These are phyloP conservation scores for Pisolithus microcarpus DNA, from an alignment of 768 basidiomycete species.

Conservation along the genomic window DNA sequence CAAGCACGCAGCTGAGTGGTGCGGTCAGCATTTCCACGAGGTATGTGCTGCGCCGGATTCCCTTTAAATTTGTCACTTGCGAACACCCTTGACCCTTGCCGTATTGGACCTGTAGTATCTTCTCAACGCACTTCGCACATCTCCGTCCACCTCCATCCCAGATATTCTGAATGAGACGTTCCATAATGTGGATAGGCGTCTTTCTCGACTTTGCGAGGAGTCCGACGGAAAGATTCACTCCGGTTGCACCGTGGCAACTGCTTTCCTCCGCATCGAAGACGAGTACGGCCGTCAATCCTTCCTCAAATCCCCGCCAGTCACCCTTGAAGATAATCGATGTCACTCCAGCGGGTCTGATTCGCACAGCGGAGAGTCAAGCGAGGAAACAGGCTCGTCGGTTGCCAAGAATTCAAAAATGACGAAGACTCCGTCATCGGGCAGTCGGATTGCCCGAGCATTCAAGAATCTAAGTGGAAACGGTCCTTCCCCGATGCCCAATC, in stretches of 20 bases:
- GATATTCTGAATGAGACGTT: conserved; percentile 92
- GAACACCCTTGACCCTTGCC: conserved; percentile 6
- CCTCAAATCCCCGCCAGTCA: conserved; percentile 29
- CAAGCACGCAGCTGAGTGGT: conserved; percentile 99
- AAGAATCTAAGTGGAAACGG: conserved; percentile 39
- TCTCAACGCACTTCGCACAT: conserved; percentile 59
- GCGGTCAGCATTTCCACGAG: conserved; percentile 92
- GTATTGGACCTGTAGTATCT: conserved; percentile 40
- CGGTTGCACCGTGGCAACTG: conserved; percentile 95
- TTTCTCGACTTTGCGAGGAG: conserved; percentile 80
- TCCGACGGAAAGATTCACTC: conserved; percentile 91
- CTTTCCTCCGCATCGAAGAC: conserved; percentile 90
- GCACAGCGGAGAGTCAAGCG: conserved; percentile 39
- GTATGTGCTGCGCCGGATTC: conserved; percentile 30
- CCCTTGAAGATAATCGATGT: conserved; percentile 26
- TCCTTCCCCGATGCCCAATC: conserved; percentile 12
- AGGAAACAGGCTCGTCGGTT: conserved; percentile 22
- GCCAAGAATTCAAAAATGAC: conserved; percentile 37
- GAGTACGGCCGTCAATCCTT: conserved; percentile 67
- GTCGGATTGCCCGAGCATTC: conserved; percentile 49
- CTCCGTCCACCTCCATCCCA: conserved; percentile 58
- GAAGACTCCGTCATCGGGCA: conserved; percentile 33
- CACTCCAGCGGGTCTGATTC: conserved; percentile 33
- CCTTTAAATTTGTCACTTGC: background rate
- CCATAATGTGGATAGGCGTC: conserved; percentile 78